Evolutionary conservation across 495 filamentous ascomycete species (phyloP).

Genomic region (Podospora appendiculata): DNA sequence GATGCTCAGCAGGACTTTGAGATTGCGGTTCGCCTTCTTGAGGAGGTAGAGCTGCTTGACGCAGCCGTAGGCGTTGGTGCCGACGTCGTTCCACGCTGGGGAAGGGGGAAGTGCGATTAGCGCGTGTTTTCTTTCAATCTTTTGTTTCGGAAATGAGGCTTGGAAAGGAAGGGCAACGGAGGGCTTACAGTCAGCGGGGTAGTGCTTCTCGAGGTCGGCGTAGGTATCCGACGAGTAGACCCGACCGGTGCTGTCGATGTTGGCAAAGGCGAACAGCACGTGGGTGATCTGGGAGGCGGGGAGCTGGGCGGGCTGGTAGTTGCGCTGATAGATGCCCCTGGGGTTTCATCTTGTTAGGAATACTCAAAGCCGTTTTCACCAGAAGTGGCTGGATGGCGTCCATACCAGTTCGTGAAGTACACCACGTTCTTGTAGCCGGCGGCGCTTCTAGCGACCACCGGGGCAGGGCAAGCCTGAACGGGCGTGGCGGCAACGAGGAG

Average conservation of each 20-base stretch:
- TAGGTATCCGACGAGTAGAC: slow-evolving; percentile 57
- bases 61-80: slow-evolving; percentile 71
- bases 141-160: too few species aligned
- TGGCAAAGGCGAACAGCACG: slow-evolving; percentile 84
- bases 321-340: slow-evolving; percentile 78
- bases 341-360: neutral
- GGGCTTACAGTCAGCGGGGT: slow-evolving; percentile 37
- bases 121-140: too few species aligned
- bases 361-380: neutral
- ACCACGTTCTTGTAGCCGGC: slow-evolving; percentile 33
- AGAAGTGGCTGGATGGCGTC: neutral
- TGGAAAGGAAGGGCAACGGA: neutral
- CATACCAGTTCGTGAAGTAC: slow-evolving; percentile 42
- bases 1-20: slow-evolving; percentile 84
- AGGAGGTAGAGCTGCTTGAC: slow-evolving; percentile 81
- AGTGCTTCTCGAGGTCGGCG: slow-evolving; percentile 71
- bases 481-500: slow-evolving; percentile 4
- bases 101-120: neutral
- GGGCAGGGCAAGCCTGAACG: neutral
- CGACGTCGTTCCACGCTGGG: slow-evolving; percentile 35
- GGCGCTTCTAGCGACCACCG: neutral
- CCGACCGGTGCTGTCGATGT: slow-evolving; percentile 71
- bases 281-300: slow-evolving; percentile 78
- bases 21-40: slow-evolving; percentile 73
- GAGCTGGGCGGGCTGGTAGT: slow-evolving; percentile 73